Evolutionary conservation across 2,329 filamentous ascomycete genomes (phyloP), one percentile per base, ranked within the genome.

Genomic region (Cladosporium velox): DNA sequence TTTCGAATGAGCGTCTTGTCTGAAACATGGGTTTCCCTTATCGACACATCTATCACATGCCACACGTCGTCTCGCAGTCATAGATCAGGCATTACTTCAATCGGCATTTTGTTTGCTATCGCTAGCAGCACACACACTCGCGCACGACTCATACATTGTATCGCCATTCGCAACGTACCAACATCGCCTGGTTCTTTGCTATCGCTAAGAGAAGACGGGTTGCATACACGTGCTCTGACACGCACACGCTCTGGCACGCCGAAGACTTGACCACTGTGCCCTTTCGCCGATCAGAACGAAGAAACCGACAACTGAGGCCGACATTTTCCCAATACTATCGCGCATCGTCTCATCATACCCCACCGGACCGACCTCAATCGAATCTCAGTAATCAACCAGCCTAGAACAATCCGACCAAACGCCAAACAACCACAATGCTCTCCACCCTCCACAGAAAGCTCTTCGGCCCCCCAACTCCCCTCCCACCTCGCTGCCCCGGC

Each of bases 401-500:
- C 14, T 7, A 4, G 7, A 44, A n/a, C 41, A 2, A 3, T 7
- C 41, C 6, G 2, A 15, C 15, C 38, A 5, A 21, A 44, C 10
- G 6, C 18, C 38, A 44, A 21, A 21, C n/a, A 54, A 30, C 11
- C n/a, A 38, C 24, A n/a, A 47, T 49, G 41, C n/a, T 51, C 28
- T 30, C 38, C 28, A 15, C 59, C 28, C 41, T 41, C n/a, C 59
- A 35, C 59, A 10, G 5, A 34, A 15, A 21, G 21, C 32, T 62
- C 44, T 52, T 52, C 47, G 28, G 30, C 21, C 59, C 47, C 10
- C n/a, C 14, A 32, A 30, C 38, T 4, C 47, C 59, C 10, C 52
- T n/a, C 8, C 52, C 52, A 14, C 52, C 52, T 34, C 28, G 30
- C 59, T 62, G 59, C 47, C 47, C 44, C 30, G 44, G 44, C 59